Evolutionary conservation across 1,139 yeast species (phyloP), one percentile per base, ranked within the genome.

Genomic region (Candida sp.): DNA sequence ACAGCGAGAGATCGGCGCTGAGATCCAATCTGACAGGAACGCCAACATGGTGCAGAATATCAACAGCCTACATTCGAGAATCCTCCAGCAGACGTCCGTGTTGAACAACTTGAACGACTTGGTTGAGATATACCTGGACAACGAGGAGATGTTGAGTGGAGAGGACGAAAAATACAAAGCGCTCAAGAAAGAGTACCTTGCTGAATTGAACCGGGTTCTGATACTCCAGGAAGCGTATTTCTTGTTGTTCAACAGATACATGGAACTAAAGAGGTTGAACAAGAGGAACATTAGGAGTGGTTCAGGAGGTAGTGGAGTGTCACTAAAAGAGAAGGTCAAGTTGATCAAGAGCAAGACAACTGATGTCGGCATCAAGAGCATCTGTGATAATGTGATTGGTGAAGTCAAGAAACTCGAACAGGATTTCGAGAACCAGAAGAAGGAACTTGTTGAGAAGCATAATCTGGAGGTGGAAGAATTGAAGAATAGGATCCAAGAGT

Each of bases 181-280:
- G 67, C 61, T 80, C 38, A 67, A 73, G 49, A 51, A 59, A n/a
- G 72, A 71, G 27, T 70, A 70, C 52, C 53, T 73, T 7, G 59
- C 58, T 7, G 78, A 75, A 51, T 57, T 73, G 31, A 58, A 61
- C 26, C 66, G 61, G 42, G 67, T 70, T 17, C 70, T 67, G 54
- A 56, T 53, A 11, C 65, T 75, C 45, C 72, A 72, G 55, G 61
- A 69, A 46, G 71, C 72, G 12, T 81, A 77, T 57, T 71, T 75
- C 54, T 65, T 68, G 49, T 66, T 81, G 31, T 72, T 75, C 32
- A 59, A 69, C 44, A 78, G 77, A 57, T 80, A 80, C 58, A 67
- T 73, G 40, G 67, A 66, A 12, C 60, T 78, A 52, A 77, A 75
- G 51, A 55, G 28, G 25, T 17, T 25, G 7, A 45, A 31, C 5